A percentile compares a stretch with the other conserved stretches of the same genome.
Conservation (phyloP, 495 filamentous ascomycete genomes). For the Podospora australis region DNA sequence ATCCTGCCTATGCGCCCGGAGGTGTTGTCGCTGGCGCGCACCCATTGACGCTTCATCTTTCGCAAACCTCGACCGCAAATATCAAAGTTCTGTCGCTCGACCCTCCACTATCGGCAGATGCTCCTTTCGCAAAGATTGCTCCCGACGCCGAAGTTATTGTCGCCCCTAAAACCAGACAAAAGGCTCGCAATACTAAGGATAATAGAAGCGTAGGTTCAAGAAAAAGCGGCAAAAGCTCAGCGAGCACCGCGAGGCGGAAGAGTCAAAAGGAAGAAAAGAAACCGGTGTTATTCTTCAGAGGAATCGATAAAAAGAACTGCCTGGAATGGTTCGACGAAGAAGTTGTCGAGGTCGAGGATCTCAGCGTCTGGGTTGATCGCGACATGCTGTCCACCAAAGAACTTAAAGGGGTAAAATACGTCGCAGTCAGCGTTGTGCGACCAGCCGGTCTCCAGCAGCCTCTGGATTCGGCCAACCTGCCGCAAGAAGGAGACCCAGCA, state of each 20-base stretch:
- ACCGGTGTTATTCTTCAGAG: conserved; percentile 67
- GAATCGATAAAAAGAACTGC: conserved; percentile 59
- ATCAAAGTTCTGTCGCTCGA: conserved; percentile 74
- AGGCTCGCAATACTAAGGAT: conserved; percentile 44
- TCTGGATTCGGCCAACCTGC: conserved; percentile 64
- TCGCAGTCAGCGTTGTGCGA: conserved; percentile 68
- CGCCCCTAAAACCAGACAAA: conserved; percentile 68
- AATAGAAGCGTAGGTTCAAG: conserved; percentile 66
- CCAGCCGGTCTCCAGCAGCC: conserved; percentile 72
- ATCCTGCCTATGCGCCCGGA: conserved; percentile 57
- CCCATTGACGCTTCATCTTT: conserved; percentile 85
- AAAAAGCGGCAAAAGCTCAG: conserved; percentile 67
- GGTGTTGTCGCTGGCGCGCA: conserved; percentile 49
- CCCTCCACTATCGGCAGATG: conserved; percentile 59
- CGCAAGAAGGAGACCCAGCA: conserved; percentile 52
- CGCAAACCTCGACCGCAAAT: conserved; percentile 90
- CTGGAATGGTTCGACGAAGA: conserved; percentile 66
- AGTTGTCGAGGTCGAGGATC: conserved; percentile 49
- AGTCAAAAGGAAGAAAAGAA: conserved; percentile 54
- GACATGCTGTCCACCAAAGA: conserved; percentile 62
- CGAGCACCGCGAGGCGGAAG: conserved; percentile 59
- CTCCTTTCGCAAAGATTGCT: conserved; percentile 83
- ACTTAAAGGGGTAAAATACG: conserved; percentile 66
- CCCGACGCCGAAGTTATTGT: conserved; percentile 95
- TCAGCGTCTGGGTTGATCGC: conserved; percentile 78